Percentiles rank a stretch among this genome's conserved stretches.
Evolutionary conservation across 2,329 filamentous ascomycete genomes (phyloP).

Genomic region (Pestalotiopsis sp.): DNA sequence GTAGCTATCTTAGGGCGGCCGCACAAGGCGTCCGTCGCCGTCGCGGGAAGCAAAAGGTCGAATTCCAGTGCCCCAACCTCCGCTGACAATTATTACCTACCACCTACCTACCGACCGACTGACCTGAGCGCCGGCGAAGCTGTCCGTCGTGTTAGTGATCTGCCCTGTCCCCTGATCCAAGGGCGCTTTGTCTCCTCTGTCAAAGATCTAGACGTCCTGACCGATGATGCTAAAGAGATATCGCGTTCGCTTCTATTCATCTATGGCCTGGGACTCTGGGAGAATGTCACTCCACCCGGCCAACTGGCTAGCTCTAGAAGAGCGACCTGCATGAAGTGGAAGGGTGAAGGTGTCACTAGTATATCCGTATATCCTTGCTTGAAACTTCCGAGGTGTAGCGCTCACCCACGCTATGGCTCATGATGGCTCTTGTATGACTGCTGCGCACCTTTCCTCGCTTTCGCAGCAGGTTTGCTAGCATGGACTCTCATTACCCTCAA

Average conservation of each 20-base stretch:
- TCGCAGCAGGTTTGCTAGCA: background rate
- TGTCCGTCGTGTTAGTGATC: background rate
- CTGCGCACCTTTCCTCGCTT: background rate
- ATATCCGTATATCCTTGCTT: constrained; percentile 1
- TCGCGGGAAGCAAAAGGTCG: background rate
- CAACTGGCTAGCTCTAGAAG: background rate
- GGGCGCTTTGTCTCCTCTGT: background rate
- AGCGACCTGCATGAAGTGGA: constrained; percentile 1
- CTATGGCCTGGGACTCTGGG: background rate
- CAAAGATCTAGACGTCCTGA: background rate
- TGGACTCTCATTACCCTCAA: background rate
- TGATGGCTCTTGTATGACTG: background rate
- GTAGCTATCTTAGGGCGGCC: background rate
- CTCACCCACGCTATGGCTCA: background rate
- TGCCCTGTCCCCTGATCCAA: background rate
- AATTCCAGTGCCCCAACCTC: background rate
- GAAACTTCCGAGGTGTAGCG: background rate
- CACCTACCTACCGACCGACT: no score
- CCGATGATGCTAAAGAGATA: background rate
- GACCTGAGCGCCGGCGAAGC: background rate
- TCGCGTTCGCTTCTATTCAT: background rate
- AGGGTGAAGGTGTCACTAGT: background rate
- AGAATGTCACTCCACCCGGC: background rate
- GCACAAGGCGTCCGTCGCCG: background rate
- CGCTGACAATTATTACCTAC: background rate